Conservation (phyloP, 108 stramenopile species). For the Skeletonema costatum region DNA sequence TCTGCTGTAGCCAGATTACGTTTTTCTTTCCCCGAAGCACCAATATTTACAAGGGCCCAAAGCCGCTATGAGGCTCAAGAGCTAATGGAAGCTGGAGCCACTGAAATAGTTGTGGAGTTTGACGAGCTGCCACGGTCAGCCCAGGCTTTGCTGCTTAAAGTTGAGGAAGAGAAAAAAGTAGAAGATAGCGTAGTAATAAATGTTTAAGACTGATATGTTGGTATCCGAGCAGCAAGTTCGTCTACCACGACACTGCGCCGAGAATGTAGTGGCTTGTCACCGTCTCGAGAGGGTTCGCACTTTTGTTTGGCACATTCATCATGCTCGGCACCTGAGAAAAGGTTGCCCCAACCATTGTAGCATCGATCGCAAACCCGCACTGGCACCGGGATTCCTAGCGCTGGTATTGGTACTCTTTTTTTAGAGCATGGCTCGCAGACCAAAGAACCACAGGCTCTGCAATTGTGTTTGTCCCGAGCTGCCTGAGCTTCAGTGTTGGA, state of each 20-base stretch:
- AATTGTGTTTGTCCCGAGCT: slow-evolving; percentile 95
- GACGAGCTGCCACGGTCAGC: slow-evolving; percentile 64
- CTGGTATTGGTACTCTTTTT: slow-evolving; percentile 85
- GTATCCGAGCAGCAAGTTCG: slow-evolving; percentile 57
- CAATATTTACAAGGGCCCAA: slow-evolving; percentile 59
- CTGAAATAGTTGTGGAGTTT: slow-evolving; percentile 61
- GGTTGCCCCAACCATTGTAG: slow-evolving; percentile 81
- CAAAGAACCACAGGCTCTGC: slow-evolving; percentile 91
- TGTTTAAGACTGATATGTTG: slow-evolving; percentile 3
- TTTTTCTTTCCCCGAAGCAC: slow-evolving; percentile 41
- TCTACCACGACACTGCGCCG: slow-evolving; percentile 66
- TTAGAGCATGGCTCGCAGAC: slow-evolving; percentile 94
- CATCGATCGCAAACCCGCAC: slow-evolving; percentile 96
- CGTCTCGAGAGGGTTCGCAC: slow-evolving; percentile 1
- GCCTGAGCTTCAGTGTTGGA: slow-evolving; percentile 87
- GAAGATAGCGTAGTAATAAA: not conserved
- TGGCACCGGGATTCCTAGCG: slow-evolving; percentile 81
- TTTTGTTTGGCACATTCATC: not conserved
- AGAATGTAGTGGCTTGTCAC: not conserved
- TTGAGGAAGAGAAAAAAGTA: not conserved
- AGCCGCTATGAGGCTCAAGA: slow-evolving; percentile 47
- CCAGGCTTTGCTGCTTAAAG: slow-evolving; percentile 35
- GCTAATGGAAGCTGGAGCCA: slow-evolving; percentile 55
- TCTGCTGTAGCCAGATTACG: slow-evolving; percentile 55
- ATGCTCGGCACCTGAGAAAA: slow-evolving; percentile 20